phyloP scores from a whole-genome alignment of 805 yeast species.

The Tanozyma kutaoensis region DNA sequence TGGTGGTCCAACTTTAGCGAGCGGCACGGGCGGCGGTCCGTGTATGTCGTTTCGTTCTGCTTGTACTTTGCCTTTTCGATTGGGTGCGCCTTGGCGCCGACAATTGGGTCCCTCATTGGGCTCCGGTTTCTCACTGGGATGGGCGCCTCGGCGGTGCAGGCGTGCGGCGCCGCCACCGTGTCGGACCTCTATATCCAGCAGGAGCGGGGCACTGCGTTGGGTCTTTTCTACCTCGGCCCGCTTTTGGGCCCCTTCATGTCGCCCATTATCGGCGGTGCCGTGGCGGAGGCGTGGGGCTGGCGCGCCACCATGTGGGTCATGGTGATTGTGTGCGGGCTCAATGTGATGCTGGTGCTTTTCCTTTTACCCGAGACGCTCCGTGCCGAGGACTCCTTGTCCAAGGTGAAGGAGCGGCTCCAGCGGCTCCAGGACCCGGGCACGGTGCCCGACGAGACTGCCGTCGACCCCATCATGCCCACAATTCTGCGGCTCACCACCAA shows the following conservation, averaged over 20 bases:
- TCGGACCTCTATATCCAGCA: conserved; percentile 57
- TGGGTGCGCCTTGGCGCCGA: conserved; percentile 57
- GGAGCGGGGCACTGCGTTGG: conserved; percentile 69
- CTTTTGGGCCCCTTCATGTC: conserved; percentile 69
- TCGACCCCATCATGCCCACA: conserved; percentile 27
- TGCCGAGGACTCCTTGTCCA: conserved; percentile 41
- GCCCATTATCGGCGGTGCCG: conserved; percentile 69
- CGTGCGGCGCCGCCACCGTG: conserved; percentile 84
- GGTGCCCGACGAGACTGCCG: conserved; percentile 8
- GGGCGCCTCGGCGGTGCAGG: conserved; percentile 67
- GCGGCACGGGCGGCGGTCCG: conserved; percentile 57
- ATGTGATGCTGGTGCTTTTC: conserved; percentile 34
- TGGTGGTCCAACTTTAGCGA: conserved; percentile 87
- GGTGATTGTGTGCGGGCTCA: conserved; percentile 50
- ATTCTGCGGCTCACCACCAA: conserved; percentile 23
- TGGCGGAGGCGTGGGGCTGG: conserved; percentile 69
- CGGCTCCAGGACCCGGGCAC: conserved; percentile 1
- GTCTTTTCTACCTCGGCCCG: conserved; percentile 69
- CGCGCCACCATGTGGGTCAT: conserved; percentile 81
- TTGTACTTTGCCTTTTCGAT: conserved; percentile 54
- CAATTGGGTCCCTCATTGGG: conserved; percentile 48
- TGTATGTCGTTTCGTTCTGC: conserved; percentile 56
- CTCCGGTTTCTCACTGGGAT: conserved; percentile 63
- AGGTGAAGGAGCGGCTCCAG: background rate
- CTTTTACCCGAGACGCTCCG: conserved; percentile 73